phyloP scores from a whole-genome alignment of 75 land plant species.

The Sequoia sempervirens region DNA sequence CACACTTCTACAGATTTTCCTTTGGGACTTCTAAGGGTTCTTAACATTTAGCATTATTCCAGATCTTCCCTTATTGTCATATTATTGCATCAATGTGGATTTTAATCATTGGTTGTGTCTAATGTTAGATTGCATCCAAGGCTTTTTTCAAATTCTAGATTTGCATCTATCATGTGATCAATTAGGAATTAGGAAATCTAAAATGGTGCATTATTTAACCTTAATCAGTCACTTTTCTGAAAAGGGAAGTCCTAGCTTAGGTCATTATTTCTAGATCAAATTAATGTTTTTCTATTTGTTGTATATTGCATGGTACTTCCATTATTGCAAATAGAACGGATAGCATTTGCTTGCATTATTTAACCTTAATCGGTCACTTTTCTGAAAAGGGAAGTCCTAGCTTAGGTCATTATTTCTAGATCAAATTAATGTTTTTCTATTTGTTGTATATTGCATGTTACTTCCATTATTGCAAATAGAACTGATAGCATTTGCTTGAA shows the following conservation, averaged over 20 bases:
- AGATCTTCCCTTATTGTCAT: not conserved
- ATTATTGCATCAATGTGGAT: too few relatives aligned
- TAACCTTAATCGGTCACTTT: not conserved
- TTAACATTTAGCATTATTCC: not conserved
- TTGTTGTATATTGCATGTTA: not conserved
- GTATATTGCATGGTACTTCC: not conserved
- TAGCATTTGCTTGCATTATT: not conserved
- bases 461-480: not conserved
- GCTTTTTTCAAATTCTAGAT: not conserved
- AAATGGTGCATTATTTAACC: too few relatives aligned
- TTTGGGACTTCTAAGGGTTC: not conserved
- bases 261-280: not conserved
- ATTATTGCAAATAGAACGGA: not conserved
- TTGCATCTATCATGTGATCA: not conserved
- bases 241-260: not conserved
- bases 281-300: not conserved
- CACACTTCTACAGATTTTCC: not conserved
- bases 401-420: not conserved
- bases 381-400: not conserved
- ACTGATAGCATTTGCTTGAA: not conserved
- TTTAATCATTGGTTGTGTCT: too few relatives aligned
- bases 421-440: not conserved
- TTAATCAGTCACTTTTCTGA: not conserved
- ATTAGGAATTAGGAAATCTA: not conserved
- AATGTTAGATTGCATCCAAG: not conserved